Percentiles rank a stretch among this genome's conserved stretches.
Conservation (phyloP, 176 grass and related monocot genomes). For the Echinochloa phyllopogon region DNA sequence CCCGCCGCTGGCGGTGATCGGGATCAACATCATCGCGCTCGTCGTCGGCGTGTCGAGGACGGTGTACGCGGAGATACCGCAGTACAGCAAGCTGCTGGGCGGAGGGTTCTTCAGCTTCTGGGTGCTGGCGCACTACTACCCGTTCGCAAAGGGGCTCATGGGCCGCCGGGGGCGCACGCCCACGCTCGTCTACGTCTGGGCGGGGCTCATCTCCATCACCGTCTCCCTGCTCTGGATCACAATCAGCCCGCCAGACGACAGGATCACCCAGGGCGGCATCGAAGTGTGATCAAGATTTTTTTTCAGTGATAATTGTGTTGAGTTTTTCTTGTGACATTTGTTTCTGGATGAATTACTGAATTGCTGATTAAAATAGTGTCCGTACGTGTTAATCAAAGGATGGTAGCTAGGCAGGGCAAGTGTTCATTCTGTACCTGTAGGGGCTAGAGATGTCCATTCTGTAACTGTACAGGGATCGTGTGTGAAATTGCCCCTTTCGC, state of each 20-base stretch:
- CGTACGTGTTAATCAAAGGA: neutral
- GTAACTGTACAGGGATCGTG: constrained; percentile 5
- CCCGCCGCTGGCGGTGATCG: constrained; percentile 69
- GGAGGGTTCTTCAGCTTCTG: constrained; percentile 91
- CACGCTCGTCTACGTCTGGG: constrained; percentile 79
- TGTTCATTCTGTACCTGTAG: neutral
- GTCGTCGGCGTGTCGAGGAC: constrained; percentile 72
- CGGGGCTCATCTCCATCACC: constrained; percentile 79
- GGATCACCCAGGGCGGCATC: constrained; percentile 46
- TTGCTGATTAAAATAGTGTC: neutral
- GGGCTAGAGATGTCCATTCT: neutral
- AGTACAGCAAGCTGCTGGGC: constrained; percentile 83
- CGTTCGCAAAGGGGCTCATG: constrained; percentile 88
- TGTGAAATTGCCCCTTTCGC: neutral
- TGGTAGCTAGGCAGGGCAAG: neutral
- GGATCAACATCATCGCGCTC: constrained; percentile 80
- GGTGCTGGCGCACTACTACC: constrained; percentile 88
- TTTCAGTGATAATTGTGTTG: neutral
- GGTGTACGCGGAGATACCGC: constrained; percentile 82
- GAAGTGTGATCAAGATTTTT: constrained; percentile 14
- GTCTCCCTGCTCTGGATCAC: constrained; percentile 81
- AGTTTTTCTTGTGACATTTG: neutral
- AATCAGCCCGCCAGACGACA: constrained; percentile 61
- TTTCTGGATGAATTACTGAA: neutral
- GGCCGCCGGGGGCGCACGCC: constrained; percentile 63